Base-by-base conservation (phyloP, 768 basidiomycete species). In the Suillus americanus region DNA sequence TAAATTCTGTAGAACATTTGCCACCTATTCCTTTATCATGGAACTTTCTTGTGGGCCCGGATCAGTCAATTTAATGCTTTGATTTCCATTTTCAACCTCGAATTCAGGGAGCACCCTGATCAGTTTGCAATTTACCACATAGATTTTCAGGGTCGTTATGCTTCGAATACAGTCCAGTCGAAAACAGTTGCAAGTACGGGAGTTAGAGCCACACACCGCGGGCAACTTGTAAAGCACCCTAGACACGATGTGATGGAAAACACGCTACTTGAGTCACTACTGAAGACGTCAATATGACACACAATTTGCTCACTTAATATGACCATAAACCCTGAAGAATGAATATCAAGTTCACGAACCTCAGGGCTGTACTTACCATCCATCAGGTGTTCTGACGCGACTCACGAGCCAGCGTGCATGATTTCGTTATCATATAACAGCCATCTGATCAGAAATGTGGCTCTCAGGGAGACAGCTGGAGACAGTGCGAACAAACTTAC, bases 131-230 rank as follows among this genome's bases (percentile, higher is more conserved):
- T 28, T 20, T 20, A 40, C 28, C 8, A 18, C 28, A 28, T 41
- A 59, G 57, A 59, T 59, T 59, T 59, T 59, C 57, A 59, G 57
- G 57, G 57, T 59, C 38, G 18, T 28, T 13, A 59, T 30, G 57
- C 57, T 59, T 59, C 57, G 38, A 40, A 37, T 16, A 57, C 55
- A 56, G 37, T 38, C 51, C 56, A 28, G 56, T 59, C 23, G 35
- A 59, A 43, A 41, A 41, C 38, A 25, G 38, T 38, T 28, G 35
- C 56, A 53, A 28, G 56, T 40, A 59, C 40, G 38, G 55, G 55
- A 57, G 55, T 38, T 57, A 55, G 54, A 37, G 33, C 54, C 33
- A 37, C n/a, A 55, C n/a, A 23, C 35, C 54, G 57, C 57, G 57
- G 57, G 57, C 23, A 59, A 40, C 18, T 20, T 41, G 48, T 50